Base-by-base conservation (phyloP, 139 green algal genomes). In the Chlamydomonas schloesseri region DNA sequence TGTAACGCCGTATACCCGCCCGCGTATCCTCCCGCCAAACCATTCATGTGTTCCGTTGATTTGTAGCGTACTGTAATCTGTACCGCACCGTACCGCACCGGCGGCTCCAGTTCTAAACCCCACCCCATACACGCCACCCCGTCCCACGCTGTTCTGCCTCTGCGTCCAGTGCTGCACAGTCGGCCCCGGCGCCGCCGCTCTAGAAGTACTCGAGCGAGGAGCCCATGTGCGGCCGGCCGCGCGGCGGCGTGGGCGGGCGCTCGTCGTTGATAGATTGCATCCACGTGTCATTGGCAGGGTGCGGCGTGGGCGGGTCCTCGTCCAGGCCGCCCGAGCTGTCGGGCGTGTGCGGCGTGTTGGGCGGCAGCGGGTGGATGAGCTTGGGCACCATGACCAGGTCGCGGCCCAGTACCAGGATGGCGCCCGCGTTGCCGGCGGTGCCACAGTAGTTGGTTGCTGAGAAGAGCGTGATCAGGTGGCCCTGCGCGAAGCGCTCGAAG, bases 371-470 rank as follows among this genome's bases (percentile, higher is more conserved):
- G 92, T 99, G 98, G 81, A 99, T 99, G 64, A 99, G 93, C 91
- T 99, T 99, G 36, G 98, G 98, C 82, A 99, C 97, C 92, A 99
- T 97, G 46, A 98, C 97, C 71, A 99, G 92, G 89, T 99, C 98
- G 6, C 98, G 89, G 5, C 98, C 98, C 58, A 99, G 88, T 83
- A 99, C 97, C 73, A 99, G 89, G 88, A 99, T 99, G 21, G 97
- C 97, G 24, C 97, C 97, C 33, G 98, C 97, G 87, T 99, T 99
- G 89, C 98, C 99, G 33, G 89, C 87, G 10, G 98, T 99, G 76
- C 98, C 98, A 88, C 98, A 99, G 93, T 99, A 99, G 91, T 99
- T 99, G 73, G 98, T 99, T 46, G 98, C 98, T 55, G 92, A 97
- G 93, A 99, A 99, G 8, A 99, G 93, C 3, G 97, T 99, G 89